Evolutionary conservation across 805 yeast genomes (phyloP).

Genomic region (Priceomyces medius): DNA sequence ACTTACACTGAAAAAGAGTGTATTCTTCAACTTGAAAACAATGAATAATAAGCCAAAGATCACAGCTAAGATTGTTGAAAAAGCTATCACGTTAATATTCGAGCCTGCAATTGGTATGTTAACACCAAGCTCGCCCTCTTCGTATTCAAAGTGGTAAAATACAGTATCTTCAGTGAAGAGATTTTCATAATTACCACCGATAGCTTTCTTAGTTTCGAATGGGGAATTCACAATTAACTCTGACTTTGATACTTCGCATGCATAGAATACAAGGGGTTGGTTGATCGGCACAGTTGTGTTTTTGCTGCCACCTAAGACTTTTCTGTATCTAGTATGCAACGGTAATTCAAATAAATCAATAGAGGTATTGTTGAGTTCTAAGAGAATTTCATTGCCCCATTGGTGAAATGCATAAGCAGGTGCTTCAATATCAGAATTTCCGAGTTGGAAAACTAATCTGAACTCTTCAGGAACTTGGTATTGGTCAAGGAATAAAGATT

Average conservation of each 20-base stretch:
- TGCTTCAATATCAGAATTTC: slow-evolving; percentile 37
- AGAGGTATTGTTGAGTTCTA: slow-evolving; percentile 20
- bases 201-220: slow-evolving; percentile 25
- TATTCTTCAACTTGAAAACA: slow-evolving; percentile 5
- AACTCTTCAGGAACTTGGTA: slow-evolving; percentile 32
- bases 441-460: slow-evolving; percentile 25
- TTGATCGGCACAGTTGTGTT: slow-evolving; percentile 15
- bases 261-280: slow-evolving; percentile 33
- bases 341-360: slow-evolving; percentile 21
- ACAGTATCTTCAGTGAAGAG: slow-evolving; percentile 41
- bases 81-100: neutral
- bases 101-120: slow-evolving; percentile 5
- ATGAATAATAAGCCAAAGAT: slow-evolving; percentile 7
- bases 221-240: slow-evolving; percentile 34
- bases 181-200: slow-evolving; percentile 36
- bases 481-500: slow-evolving; percentile 36
- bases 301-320: slow-evolving; percentile 19
- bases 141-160: slow-evolving; percentile 28
- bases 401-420: slow-evolving; percentile 36
- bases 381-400: slow-evolving; percentile 42
- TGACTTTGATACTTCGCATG: slow-evolving; percentile 32
- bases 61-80: slow-evolving; percentile 7
- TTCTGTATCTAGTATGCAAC: slow-evolving; percentile 41
- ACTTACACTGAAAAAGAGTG: neutral
- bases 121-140: neutral